phyloP scores from a whole-genome alignment of 1,139 yeast genomes.

The Yamadazyma dushanensis region DNA sequence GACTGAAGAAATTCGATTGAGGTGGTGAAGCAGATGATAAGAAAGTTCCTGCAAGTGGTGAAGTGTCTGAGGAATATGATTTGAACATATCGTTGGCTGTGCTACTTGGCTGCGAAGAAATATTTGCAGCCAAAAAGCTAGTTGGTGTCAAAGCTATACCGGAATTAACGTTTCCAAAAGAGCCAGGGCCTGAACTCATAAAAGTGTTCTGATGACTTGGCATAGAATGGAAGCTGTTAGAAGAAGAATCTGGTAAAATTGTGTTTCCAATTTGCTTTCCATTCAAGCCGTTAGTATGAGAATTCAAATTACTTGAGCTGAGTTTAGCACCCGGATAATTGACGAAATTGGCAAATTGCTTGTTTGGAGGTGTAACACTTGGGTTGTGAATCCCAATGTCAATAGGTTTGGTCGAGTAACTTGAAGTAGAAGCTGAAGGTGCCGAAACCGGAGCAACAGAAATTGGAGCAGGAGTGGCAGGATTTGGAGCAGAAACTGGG shows the following conservation, averaged over 20 bases:
- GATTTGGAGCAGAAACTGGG: neutral
- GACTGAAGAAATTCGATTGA: constrained; percentile 15
- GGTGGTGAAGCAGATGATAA: constrained; percentile 16
- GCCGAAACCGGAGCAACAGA: neutral
- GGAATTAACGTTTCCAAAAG: constrained; percentile 2
- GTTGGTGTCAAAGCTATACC: constrained; percentile 6
- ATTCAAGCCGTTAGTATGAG: neutral
- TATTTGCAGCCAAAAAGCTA: constrained; percentile 1
- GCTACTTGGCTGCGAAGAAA: neutral
- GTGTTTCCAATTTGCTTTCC: neutral
- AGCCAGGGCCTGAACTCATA: neutral
- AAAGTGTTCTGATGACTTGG: constrained; percentile 1
- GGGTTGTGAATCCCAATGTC: constrained; percentile 7
- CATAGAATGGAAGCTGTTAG: constrained; percentile 3
- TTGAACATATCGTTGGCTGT: neutral
- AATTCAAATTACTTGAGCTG: neutral
- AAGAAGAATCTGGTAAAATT: neutral
- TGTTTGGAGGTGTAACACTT: constrained; percentile 6
- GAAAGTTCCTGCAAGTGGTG: constrained; percentile 14
- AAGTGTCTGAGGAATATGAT: constrained; percentile 15
- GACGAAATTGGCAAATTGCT: constrained; percentile 7
- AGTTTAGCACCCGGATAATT: neutral
- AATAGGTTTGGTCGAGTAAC: constrained; percentile 3
- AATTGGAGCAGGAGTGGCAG: neutral
- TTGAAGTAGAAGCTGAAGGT: neutral